phyloP scores from a whole-genome alignment of 2,329 filamentous ascomycete genomes.

The Chaetomium globosum region DNA sequence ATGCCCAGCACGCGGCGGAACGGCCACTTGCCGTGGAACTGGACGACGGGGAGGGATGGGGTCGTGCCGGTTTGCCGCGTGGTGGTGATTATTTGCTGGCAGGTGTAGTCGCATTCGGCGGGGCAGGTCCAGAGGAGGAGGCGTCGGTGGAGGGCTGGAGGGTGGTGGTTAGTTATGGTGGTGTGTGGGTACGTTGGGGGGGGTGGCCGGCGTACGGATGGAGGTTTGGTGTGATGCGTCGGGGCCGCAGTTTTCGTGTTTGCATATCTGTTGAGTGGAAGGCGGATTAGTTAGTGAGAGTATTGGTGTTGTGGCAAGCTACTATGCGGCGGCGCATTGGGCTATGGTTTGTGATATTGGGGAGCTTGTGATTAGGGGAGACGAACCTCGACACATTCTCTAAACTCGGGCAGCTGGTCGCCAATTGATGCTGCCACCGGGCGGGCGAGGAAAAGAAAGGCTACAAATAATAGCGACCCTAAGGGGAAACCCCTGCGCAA shows the following conservation, averaged over 20 bases:
- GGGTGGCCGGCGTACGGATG: slow-evolving; percentile 64
- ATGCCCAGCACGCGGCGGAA: slow-evolving; percentile 88
- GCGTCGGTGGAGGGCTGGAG: slow-evolving; percentile 79
- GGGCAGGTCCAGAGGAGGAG: slow-evolving; percentile 91
- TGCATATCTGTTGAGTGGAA: slow-evolving; percentile 66
- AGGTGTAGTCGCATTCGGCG: slow-evolving; percentile 95
- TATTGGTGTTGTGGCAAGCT: neutral
- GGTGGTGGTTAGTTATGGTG: slow-evolving; percentile 30
- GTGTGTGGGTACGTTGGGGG: slow-evolving; percentile 12
- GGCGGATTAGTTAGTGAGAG: neutral
- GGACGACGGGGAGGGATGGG: slow-evolving; percentile 65
- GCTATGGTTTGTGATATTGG: neutral
- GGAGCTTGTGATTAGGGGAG: slow-evolving; percentile 28
- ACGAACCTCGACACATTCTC: slow-evolving; percentile 78
- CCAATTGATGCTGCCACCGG: slow-evolving; percentile 72
- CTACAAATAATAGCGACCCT: slow-evolving; percentile 42
- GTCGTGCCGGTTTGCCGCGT: slow-evolving; percentile 62
- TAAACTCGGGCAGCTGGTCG: slow-evolving; percentile 84
- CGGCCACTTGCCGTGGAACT: slow-evolving; percentile 99
- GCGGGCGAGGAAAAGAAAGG: slow-evolving; percentile 47
- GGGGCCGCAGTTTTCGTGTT: slow-evolving; percentile 73
- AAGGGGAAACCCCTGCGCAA: slow-evolving; percentile 26
- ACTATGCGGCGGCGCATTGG: neutral
- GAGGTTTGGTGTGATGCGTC: slow-evolving; percentile 57
- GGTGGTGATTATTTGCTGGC: slow-evolving; percentile 88